Conservation (phyloP, 192 early-diverging fungal genomes). For the Paraglomus brasilianum region DNA sequence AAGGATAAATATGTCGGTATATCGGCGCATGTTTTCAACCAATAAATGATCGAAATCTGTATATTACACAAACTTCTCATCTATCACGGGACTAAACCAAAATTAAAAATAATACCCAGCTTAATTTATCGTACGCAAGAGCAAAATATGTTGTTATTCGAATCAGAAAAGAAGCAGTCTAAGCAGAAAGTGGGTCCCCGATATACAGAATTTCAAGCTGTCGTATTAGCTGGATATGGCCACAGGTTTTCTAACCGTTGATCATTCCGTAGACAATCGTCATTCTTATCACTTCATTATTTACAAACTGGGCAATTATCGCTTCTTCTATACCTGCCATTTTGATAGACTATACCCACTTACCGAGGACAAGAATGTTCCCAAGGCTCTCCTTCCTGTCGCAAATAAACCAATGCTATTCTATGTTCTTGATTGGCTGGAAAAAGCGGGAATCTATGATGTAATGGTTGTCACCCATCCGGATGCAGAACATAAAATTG, state of each 20-base stretch:
- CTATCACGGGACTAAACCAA: no score
- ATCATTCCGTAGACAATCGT: constrained; percentile 4
- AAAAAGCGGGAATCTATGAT: constrained; percentile 76
- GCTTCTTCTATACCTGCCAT: neutral
- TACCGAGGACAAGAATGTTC: constrained; percentile 76
- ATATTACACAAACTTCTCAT: no score
- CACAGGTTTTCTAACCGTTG: constrained; percentile 43
- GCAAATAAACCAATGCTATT: constrained; percentile 94
- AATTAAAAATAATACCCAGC: no score
- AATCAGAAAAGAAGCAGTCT: constrained; percentile 12
- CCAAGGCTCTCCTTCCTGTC: constrained; percentile 93
- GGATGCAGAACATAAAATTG: constrained; percentile 68
- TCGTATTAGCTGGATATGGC: constrained; percentile 66
- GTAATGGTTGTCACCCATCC: constrained; percentile 71
- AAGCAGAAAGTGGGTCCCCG: constrained; percentile 17
- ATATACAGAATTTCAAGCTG: constrained; percentile 62
- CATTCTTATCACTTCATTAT: neutral
- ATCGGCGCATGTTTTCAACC: no score
- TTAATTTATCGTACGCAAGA: no score
- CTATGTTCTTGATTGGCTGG: constrained; percentile 93
- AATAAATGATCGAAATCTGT: no score
- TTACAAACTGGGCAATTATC: neutral
- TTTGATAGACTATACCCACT: constrained; percentile 66
- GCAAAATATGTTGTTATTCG: constrained; percentile 24
- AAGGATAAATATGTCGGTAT: no score